Evolutionary conservation across 805 yeast genomes (phyloP).

Genomic region (Kuraishia piskuri): DNA sequence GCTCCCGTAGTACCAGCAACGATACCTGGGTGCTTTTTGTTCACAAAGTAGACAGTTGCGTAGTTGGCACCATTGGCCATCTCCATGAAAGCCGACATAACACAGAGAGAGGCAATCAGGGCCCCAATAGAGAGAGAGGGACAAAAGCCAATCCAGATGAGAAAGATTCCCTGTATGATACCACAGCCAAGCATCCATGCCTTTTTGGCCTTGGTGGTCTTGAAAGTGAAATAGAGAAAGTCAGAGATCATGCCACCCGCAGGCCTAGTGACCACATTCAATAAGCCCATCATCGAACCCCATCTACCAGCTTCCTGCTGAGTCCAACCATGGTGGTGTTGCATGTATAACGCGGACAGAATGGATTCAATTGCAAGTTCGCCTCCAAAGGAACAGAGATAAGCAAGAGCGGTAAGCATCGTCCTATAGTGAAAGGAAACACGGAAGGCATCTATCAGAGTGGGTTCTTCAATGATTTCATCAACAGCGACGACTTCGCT

Average conservation of each 20-base stretch:
- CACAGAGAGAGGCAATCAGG: slow-evolving; percentile 20
- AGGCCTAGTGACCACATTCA: slow-evolving; percentile 22
- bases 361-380: slow-evolving; percentile 21
- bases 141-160: slow-evolving; percentile 25
- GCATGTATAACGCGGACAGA: slow-evolving; percentile 15
- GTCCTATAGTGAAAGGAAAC: slow-evolving; percentile 18
- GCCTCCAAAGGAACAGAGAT: slow-evolving; percentile 20
- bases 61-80: slow-evolving; percentile 30
- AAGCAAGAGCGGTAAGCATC: slow-evolving; percentile 18
- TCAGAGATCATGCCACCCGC: slow-evolving; percentile 22
- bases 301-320: slow-evolving; percentile 19
- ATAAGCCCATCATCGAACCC: slow-evolving; percentile 24
- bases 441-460: slow-evolving; percentile 9
- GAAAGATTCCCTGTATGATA: slow-evolving; percentile 22
- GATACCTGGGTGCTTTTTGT: slow-evolving; percentile 25
- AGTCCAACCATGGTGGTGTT: slow-evolving; percentile 10
- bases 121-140: slow-evolving; percentile 18
- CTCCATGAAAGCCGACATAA: slow-evolving; percentile 26
- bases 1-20: slow-evolving; percentile 29
- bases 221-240: slow-evolving; percentile 17
- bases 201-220: slow-evolving; percentile 22
- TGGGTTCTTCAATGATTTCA: slow-evolving; percentile 19
- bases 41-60: slow-evolving; percentile 25
- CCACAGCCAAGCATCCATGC: slow-evolving; percentile 23
- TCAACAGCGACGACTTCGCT: slow-evolving; percentile 13